Evolutionary conservation across 371 early-diverging fungal species (phyloP), one percentile per base, ranked within the genome.

Genomic region (Circinella umbellata): DNA sequence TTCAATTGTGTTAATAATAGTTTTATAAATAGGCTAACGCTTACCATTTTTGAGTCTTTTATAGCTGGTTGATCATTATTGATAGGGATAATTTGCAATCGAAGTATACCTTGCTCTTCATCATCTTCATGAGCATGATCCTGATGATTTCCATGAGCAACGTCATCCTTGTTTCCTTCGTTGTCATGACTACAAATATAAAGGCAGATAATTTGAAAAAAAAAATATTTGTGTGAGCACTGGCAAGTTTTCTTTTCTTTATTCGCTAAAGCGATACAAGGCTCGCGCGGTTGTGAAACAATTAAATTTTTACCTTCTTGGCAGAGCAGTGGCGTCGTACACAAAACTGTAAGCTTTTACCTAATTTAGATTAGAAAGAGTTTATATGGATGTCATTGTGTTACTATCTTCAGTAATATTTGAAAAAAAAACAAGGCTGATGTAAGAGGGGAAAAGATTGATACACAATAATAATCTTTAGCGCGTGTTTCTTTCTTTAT

Each of bases 41-140:
- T 74, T 80, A 86, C 88, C 87, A 88, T 87, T 77, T 86, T 88
- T 11, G 76, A 60, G 53, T 85, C 76, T 47, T 63, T 53, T 7
- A 76, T 72, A 10, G 59, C 60, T 57, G 66, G 18, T 10, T 47
- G 14, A 51, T 54, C 46, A 37, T 67, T 53, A 42, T 11, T 42
- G 42, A 11, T 10, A 70, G 80, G 82, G 35, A 77, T 66, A 34
- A 80, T 72, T 15, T 82, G 77, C 39, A 82, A 57, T 51, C 73
- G 73, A 36, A 82, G 46, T 37, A 47, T 20, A 27, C 70, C 70
- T 20, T 61, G 54, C 0, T 63, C 48, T 20, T 39, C 53, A 9
- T 53, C 20, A 13, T 53, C 20, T 53, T n/a, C 15, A n/a, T 18
- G 9, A 18, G 0, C 3, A 18, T 53, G 53, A 53, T 15, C 53